Evolutionary conservation across 2,329 filamentous ascomycete genomes (phyloP).

Genomic region (Microcyclosporella mali): DNA sequence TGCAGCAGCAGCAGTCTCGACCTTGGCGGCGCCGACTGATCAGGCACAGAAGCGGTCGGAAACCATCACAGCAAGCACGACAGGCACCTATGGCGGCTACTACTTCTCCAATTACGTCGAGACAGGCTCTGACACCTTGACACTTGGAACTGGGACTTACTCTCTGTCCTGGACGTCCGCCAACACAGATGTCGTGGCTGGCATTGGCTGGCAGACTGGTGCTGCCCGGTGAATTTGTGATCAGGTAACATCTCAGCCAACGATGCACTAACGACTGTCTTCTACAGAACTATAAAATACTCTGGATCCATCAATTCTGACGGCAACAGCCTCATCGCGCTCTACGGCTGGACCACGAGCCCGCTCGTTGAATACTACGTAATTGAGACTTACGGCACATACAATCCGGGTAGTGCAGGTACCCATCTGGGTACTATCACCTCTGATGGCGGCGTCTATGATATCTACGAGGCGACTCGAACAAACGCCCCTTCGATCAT

Average conservation of each 20-base stretch:
- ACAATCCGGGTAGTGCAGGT: constrained; percentile 40
- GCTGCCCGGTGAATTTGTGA: constrained; percentile 3
- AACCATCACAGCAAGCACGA: constrained; percentile 38
- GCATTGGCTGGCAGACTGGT: constrained; percentile 49
- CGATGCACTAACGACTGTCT: not conserved
- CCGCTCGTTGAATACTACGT: constrained; percentile 55
- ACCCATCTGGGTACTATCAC: constrained; percentile 47
- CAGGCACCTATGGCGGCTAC: constrained; percentile 45
- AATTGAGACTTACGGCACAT: constrained; percentile 48
- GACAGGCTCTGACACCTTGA: constrained; percentile 40
- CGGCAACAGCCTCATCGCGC: constrained; percentile 46
- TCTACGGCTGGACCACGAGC: constrained; percentile 53
- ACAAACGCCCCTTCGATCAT: constrained; percentile 42
- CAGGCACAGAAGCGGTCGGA: no score
- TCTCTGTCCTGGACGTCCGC: constrained; percentile 40
- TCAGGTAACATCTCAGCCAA: not conserved
- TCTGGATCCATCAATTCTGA: constrained; percentile 11
- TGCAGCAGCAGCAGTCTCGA: no score
- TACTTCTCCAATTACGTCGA: not conserved
- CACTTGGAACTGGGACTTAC: constrained; percentile 48
- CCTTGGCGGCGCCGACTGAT: no score
- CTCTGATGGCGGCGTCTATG: constrained; percentile 48
- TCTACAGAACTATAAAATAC: constrained; percentile 20
- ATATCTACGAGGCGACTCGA: constrained; percentile 46
- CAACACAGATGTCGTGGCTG: constrained; percentile 50